A percentile compares a stretch with the other conserved stretches of the same genome.
Conservation (phyloP, 2,329 filamentous ascomycete genomes). For the Nannizziopsis arthrosporioides region DNA sequence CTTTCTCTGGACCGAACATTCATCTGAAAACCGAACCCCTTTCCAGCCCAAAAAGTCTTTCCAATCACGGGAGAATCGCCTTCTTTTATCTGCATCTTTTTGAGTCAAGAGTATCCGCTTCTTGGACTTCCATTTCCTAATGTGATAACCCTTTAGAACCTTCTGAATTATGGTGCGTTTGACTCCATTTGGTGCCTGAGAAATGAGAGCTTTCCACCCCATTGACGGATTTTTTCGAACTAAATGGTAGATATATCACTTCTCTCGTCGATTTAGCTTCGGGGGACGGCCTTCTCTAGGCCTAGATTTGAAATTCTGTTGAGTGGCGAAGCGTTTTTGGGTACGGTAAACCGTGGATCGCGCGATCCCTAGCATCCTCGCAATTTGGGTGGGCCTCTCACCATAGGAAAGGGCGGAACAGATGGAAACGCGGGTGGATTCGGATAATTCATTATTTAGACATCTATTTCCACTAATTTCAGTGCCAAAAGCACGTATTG, state of each 20-base stretch:
- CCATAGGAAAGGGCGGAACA: neutral
- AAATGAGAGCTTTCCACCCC: neutral
- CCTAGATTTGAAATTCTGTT: neutral
- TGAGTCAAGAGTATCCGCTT: neutral
- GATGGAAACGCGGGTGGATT: neutral
- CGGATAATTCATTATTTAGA: neutral
- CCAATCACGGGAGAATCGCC: neutral
- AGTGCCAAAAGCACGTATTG: neutral
- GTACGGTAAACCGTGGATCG: neutral
- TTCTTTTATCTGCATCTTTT: neutral
- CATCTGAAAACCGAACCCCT: constrained; percentile 3
- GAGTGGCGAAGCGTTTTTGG: neutral
- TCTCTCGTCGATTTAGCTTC: neutral
- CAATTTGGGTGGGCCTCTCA: neutral
- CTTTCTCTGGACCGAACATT: constrained; percentile 12
- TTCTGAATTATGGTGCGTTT: neutral
- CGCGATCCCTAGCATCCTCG: neutral
- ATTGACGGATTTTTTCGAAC: neutral
- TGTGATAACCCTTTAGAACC: neutral
- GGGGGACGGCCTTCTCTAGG: no score
- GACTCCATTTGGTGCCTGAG: neutral
- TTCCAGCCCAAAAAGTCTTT: neutral
- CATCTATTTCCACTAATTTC: neutral
- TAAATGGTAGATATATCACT: neutral
- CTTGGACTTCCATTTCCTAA: neutral